phyloP scores from a whole-genome alignment of 2,329 filamentous ascomycete species.

The Fusarium foetens region DNA sequence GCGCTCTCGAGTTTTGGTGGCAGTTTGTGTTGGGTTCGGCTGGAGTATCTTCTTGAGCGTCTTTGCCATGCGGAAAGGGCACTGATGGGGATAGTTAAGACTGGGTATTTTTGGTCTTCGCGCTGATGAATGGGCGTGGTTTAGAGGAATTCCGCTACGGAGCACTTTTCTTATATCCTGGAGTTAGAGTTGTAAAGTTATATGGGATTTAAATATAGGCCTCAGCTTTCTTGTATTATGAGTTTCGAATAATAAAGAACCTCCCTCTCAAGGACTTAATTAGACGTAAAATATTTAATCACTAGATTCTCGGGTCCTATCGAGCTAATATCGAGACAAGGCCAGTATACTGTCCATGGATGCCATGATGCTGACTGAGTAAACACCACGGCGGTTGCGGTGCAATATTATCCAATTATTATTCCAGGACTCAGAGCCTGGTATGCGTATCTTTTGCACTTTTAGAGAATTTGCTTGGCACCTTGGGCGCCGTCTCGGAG shows the following conservation, averaged over 20 bases:
- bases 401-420: too few relatives aligned
- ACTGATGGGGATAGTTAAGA: background rate
- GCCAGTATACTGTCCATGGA: background rate
- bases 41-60: slow-evolving; percentile 53
- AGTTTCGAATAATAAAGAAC: background rate
- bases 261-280: too few relatives aligned
- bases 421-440: too few relatives aligned
- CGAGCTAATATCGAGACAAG: background rate
- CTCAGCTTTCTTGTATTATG: background rate
- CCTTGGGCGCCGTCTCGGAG: too few relatives aligned
- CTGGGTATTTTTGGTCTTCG: slow-evolving; percentile 2
- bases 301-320: background rate
- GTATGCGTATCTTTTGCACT: too few relatives aligned
- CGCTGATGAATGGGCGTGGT: background rate
- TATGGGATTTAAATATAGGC: background rate
- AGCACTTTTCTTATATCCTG: slow-evolving; percentile 23
- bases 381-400: too few relatives aligned
- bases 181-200: background rate
- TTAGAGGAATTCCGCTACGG: slow-evolving; percentile 11
- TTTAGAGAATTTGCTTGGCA: too few relatives aligned
- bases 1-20: slow-evolving; percentile 50
- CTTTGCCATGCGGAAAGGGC: slow-evolving; percentile 43
- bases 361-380: too few relatives aligned
- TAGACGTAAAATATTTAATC: background rate
- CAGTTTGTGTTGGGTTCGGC: slow-evolving; percentile 50